A percentile compares a stretch with the other conserved stretches of the same genome.
Conservation (phyloP, 768 basidiomycete species). For the Candolleomyces aberdarensis region DNA sequence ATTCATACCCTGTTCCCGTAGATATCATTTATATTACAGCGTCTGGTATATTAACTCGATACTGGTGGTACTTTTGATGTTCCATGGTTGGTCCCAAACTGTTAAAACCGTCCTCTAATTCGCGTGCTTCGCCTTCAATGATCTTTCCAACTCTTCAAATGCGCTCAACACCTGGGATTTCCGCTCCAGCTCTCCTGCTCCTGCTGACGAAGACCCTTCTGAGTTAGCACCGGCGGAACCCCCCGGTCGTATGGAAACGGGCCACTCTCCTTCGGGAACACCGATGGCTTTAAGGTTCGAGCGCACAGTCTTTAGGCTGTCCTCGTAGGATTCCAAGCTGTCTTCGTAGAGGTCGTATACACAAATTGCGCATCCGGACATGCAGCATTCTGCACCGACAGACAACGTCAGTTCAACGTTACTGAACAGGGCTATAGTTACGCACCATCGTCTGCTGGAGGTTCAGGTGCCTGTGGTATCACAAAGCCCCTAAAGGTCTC, state of each 20-base stretch:
- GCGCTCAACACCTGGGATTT: constrained; percentile 49
- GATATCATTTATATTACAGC: background rate
- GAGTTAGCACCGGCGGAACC: constrained; percentile 12
- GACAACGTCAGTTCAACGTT: background rate
- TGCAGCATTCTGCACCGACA: constrained; percentile 73
- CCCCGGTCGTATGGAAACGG: constrained; percentile 39
- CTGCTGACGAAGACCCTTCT: background rate
- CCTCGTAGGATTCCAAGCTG: constrained; percentile 58
- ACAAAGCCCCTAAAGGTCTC: constrained; percentile 49
- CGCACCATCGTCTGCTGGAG: constrained; percentile 67
- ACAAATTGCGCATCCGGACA: constrained; percentile 93
- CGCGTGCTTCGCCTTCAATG: constrained; percentile 46
- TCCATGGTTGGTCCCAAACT: background rate
- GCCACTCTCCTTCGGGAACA: constrained; percentile 67
- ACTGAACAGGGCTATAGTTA: constrained; percentile 2
- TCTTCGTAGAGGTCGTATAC: constrained; percentile 88
- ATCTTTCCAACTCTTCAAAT: constrained; percentile 70
- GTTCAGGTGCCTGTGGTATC: constrained; percentile 59
- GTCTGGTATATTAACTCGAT: background rate
- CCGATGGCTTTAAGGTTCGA: constrained; percentile 41
- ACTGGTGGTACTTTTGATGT: background rate
- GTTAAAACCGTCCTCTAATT: too few species aligned
- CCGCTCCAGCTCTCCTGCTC: constrained; percentile 13
- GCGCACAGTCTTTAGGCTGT: constrained; percentile 49
- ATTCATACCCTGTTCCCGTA: background rate